Evolutionary conservation across 441 rosid species (phyloP).

Genomic region (Arabidopsis lyrata): DNA sequence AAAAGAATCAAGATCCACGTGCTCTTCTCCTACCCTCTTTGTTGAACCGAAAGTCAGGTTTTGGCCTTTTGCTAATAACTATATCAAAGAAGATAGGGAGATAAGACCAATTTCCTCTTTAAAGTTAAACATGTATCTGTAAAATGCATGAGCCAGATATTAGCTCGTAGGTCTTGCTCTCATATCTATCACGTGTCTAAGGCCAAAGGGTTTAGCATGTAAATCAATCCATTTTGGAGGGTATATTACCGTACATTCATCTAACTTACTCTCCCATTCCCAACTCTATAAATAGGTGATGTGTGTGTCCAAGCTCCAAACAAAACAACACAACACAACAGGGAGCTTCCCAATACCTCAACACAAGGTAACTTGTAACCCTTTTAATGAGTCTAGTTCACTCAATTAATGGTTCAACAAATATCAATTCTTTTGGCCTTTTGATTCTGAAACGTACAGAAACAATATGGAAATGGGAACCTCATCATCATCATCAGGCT

Average conservation of each 20-base stretch:
- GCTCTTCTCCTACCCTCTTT: constrained; percentile 36
- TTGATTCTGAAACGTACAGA: background rate
- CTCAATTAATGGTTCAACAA: constrained; percentile 1
- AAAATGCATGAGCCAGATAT: constrained; percentile 43
- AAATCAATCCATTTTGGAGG: background rate
- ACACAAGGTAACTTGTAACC: constrained; percentile 27
- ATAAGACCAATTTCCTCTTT: constrained; percentile 37
- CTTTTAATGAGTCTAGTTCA: background rate
- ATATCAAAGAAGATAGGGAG: constrained; percentile 28
- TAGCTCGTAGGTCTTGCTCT: constrained; percentile 39
- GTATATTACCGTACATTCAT: background rate
- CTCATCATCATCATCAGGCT: constrained; percentile 52
- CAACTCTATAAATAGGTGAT: constrained; percentile 42
- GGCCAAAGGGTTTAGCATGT: constrained; percentile 12
- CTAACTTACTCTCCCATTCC: background rate
- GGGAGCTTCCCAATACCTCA: constrained; percentile 11
- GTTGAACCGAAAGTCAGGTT: constrained; percentile 43
- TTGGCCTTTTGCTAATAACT: constrained; percentile 40
- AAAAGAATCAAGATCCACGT: constrained; percentile 43
- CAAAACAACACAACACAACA: constrained; percentile 19
- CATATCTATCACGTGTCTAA: constrained; percentile 46
- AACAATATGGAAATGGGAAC: constrained; percentile 54
- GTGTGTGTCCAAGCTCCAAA: constrained; percentile 10
- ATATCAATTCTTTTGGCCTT: background rate
- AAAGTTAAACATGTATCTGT: constrained; percentile 42